Evolutionary conservation across 352 stramenopile species (phyloP).

Genomic region (Globisporangium ultimum): DNA sequence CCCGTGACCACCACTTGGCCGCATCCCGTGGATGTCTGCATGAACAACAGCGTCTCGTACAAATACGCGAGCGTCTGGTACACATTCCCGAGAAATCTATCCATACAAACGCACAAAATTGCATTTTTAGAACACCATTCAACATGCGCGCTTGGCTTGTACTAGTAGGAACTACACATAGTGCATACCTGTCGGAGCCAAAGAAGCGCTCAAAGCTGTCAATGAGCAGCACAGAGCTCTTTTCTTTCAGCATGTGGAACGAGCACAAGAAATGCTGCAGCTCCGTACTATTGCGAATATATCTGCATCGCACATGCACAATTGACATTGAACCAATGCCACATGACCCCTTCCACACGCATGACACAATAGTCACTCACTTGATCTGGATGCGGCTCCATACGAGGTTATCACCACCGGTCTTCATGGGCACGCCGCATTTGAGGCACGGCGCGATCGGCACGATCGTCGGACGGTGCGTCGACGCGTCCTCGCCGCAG

Average conservation of each 20-base stretch:
- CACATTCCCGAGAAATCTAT: slow-evolving; percentile 37
- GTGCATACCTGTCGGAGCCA: slow-evolving; percentile 22
- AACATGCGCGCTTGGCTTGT: background rate
- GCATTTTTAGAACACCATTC: background rate
- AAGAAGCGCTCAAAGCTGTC: slow-evolving; percentile 63
- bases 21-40: slow-evolving; percentile 30
- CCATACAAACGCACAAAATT: background rate
- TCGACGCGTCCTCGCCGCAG: slow-evolving; percentile 23
- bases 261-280: slow-evolving; percentile 64
- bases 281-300: slow-evolving; percentile 36
- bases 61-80: slow-evolving; percentile 62
- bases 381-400: slow-evolving; percentile 67
- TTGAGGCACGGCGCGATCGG: slow-evolving; percentile 35
- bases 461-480: slow-evolving; percentile 24
- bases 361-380: slow-evolving; percentile 16
- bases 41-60: slow-evolving; percentile 47
- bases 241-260: slow-evolving; percentile 41
- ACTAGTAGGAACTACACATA: background rate
- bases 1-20: slow-evolving; percentile 37
- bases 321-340: background rate
- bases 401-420: slow-evolving; percentile 36
- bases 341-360: too few relatives aligned
- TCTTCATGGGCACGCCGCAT: slow-evolving; percentile 43
- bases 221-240: slow-evolving; percentile 51
- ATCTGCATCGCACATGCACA: slow-evolving; percentile 21